Conservation (phyloP, 768 basidiomycete species). For the Tulasnella sp. region DNA sequence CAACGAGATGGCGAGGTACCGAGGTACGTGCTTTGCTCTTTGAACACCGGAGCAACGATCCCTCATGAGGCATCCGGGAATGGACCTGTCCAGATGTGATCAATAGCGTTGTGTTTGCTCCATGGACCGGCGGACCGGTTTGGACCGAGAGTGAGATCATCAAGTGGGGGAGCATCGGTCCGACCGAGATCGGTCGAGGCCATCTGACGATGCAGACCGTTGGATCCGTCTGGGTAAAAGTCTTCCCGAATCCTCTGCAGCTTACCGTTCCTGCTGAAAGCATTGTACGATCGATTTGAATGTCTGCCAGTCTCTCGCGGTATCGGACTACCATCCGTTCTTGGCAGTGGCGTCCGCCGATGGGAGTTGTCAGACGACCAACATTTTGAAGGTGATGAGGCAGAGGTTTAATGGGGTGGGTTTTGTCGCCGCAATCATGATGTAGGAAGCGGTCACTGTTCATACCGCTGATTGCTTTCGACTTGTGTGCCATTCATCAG, state of each 20-base stretch:
- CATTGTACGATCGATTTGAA: not conserved
- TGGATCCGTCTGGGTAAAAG: slow-evolving; percentile 76
- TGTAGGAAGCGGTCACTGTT: not conserved
- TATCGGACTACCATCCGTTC: slow-evolving; percentile 82
- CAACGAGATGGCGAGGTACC: slow-evolving; percentile 61
- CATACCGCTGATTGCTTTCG: too few relatives aligned
- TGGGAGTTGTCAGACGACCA: slow-evolving; percentile 67
- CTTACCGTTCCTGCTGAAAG: not conserved
- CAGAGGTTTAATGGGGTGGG: slow-evolving; percentile 63
- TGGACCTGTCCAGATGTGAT: slow-evolving; percentile 47
- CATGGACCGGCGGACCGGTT: slow-evolving; percentile 55
- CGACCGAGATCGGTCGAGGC: slow-evolving; percentile 61
- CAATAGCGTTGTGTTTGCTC: slow-evolving; percentile 52
- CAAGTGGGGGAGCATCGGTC: slow-evolving; percentile 61
- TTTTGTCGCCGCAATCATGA: slow-evolving; percentile 6
- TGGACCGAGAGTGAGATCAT: slow-evolving; percentile 80
- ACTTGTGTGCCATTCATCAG: slow-evolving; percentile 27
- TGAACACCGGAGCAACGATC: not conserved
- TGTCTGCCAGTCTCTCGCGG: slow-evolving; percentile 44
- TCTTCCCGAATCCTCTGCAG: not conserved
- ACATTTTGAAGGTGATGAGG: slow-evolving; percentile 53
- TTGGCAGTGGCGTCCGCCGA: slow-evolving; percentile 74
- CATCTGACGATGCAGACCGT: slow-evolving; percentile 60
- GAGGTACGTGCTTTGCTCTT: slow-evolving; percentile 38
- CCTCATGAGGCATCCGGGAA: not conserved